Evolutionary conservation across 306 rosid species (phyloP), one percentile per base, ranked within the genome.

Genomic region (Fragaria nilgerrensis): DNA sequence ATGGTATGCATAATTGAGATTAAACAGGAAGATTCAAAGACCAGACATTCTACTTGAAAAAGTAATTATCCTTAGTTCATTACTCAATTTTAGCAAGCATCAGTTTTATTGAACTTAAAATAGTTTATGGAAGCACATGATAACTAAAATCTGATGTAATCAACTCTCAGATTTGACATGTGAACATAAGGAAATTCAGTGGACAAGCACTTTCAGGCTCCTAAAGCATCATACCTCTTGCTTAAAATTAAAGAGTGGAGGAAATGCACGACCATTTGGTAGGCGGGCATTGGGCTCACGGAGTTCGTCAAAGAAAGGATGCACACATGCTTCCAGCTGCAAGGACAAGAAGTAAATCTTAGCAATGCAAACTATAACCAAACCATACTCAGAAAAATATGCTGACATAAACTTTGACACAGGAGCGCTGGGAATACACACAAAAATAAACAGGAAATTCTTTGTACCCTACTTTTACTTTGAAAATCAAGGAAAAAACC

Each of bases 321-420:
- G 98, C 15, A 93, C 88, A 82, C 98, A 94, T 62, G 98, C 98
- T 83, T 94, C 97, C 63, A 92, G 93, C 98, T 94, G 90, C 80
- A 17, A 84, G 74, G 74, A 82, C 17, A 79, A 81, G 82, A 85
- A 68, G 43, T 32, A 19, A 80, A 64, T 49, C 68, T 12, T 39
- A 37, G 70, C 22, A 23, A 27, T 5, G 53, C 44, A 44, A 0
- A 20, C 45, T 66, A 29, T 2, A 32, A 41, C 29, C 9, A 66
- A 44, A 32, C 8, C 27, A 17, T 49, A 5, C 20, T 61, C 16
- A 5, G 15, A 52, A 34, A 20, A 79, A 68, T 6, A 19, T 59
- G 72, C 75, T 16, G 37, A 75, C 63, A 43, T 64, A 4, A 66
- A 44, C 10, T 62, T 43, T 55, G 75, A 77, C 14, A 34, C 0